Percentiles rank a stretch among this genome's conserved stretches.
These are phyloP conservation scores for Hygrophoropsis aurantiaca DNA, from an alignment of 768 basidiomycete species.

Conservation along the genomic window DNA sequence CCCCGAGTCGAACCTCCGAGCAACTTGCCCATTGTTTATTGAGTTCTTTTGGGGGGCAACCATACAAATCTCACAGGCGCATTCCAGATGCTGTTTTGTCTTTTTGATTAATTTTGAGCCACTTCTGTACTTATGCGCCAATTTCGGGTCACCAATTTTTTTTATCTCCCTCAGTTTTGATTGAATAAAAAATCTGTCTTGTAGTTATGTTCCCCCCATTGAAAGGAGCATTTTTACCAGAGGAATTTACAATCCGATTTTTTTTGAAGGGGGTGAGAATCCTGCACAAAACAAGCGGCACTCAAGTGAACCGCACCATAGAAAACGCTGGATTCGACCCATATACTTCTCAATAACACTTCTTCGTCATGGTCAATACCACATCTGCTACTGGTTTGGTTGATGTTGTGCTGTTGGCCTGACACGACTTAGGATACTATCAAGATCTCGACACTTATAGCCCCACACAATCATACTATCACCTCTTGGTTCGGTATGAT, in stretches of 20 bases:
- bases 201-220: slow-evolving; percentile 5
- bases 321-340: slow-evolving; percentile 35
- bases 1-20: too few species aligned
- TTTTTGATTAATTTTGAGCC: slow-evolving; percentile 5
- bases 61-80: background rate
- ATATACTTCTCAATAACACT: too few species aligned
- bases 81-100: background rate
- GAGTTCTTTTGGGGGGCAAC: too few species aligned
- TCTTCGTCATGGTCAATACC: too few species aligned
- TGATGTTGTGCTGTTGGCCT: too few species aligned
- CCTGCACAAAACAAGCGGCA: slow-evolving; percentile 12
- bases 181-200: slow-evolving; percentile 10
- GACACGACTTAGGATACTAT: too few species aligned
- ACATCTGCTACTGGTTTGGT: too few species aligned
- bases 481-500: too few species aligned
- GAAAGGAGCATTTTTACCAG: slow-evolving; percentile 12
- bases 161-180: slow-evolving; percentile 14
- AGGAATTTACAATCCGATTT: slow-evolving; percentile 1
- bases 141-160: background rate
- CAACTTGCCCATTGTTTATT: too few species aligned
- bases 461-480: too few species aligned
- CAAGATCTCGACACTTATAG: too few species aligned
- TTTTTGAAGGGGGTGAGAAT: background rate
- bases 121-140: slow-evolving; percentile 1
- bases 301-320: slow-evolving; percentile 15